Evolutionary conservation across 129 eudicot species (phyloP), one percentile per base, ranked within the genome.

Genomic region (Chrysanthemum makinoi): DNA sequence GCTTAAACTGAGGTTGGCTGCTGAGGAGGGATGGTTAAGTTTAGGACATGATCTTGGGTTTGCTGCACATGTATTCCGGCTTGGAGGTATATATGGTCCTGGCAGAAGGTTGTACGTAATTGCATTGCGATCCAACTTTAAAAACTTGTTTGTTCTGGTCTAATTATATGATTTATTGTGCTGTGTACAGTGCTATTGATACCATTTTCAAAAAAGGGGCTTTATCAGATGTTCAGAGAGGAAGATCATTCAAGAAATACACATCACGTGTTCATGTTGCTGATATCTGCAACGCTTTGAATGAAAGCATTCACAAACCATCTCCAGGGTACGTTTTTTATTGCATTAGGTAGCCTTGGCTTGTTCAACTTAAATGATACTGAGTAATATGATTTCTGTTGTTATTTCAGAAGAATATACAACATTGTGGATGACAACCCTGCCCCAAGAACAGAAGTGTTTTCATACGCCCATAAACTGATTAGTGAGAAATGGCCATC

Each of bases 41-140:
- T 80, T 92, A 60, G 96, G 96, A 14, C 58, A 69, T 48, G 87
- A 85, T 65, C 81, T 85, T 51, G 88, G 86, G 69, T 28, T 89
- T 24, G 57, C 94, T 61, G 74, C 91, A 30, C 87, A 82, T 58
- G 30, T 92, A 68, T 85, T 92, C 76, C 91, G 98, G 17, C 98
- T 92, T 44, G 96, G 95, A 69, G 98, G 98, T 22, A 92, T 89
- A 76, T 92, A 89, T 62, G 98, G 98, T 80, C 98, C 98, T 75
- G 88, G 98, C 66, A 89, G 98, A 87, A 92, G 98, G 98, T 92
- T 56, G 70, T 75, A 39, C 52, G 59, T 48, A 55, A 28, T 9
- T 61, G 9, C 75, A 72, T 14, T 43, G 8, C n/a, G 13, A 26
- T n/a, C 0, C 16, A 56, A 51, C 3, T 70, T 44, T 26, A 65